phyloP scores from a whole-genome alignment of 2,329 filamentous ascomycete species.

The Hypocreales sp. region DNA sequence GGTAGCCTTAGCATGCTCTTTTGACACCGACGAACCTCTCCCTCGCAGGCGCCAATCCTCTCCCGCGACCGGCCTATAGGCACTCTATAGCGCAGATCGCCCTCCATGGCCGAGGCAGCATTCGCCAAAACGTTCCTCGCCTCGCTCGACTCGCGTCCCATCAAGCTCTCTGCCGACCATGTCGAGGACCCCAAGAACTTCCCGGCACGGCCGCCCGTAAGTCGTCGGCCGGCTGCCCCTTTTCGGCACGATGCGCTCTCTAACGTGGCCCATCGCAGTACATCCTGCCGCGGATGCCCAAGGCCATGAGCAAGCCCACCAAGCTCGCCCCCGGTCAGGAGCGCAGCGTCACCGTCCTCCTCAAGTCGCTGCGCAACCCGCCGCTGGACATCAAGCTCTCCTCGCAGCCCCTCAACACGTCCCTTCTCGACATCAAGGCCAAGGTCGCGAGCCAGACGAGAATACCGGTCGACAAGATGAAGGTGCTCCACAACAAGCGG shows the following conservation, averaged over 20 bases:
- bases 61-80: too few relatives aligned
- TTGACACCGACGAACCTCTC: too few relatives aligned
- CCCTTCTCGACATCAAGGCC: slow-evolving; percentile 64
- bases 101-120: slow-evolving; percentile 59
- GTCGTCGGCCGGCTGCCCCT: slow-evolving; percentile 4
- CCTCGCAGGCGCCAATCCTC: too few relatives aligned
- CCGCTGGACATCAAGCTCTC: slow-evolving; percentile 51
- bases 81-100: too few relatives aligned
- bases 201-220: slow-evolving; percentile 60
- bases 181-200: slow-evolving; percentile 73
- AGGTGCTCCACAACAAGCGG: slow-evolving; percentile 77
- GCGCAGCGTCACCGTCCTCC: slow-evolving; percentile 38
- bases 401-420: slow-evolving; percentile 49
- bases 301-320: slow-evolving; percentile 32
- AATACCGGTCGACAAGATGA: slow-evolving; percentile 63
- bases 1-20: too few relatives aligned
- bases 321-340: slow-evolving; percentile 35
- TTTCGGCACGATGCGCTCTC: slow-evolving; percentile 1
- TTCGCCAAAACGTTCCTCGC: slow-evolving; percentile 78
- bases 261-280: too few relatives aligned
- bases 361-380: slow-evolving; percentile 68
- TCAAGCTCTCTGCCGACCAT: slow-evolving; percentile 79
- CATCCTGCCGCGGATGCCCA: slow-evolving; percentile 54
- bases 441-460: slow-evolving; percentile 47
- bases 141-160: slow-evolving; percentile 60